Conservation (phyloP, 768 basidiomycete species). For the Boletus vermiculosoides region DNA sequence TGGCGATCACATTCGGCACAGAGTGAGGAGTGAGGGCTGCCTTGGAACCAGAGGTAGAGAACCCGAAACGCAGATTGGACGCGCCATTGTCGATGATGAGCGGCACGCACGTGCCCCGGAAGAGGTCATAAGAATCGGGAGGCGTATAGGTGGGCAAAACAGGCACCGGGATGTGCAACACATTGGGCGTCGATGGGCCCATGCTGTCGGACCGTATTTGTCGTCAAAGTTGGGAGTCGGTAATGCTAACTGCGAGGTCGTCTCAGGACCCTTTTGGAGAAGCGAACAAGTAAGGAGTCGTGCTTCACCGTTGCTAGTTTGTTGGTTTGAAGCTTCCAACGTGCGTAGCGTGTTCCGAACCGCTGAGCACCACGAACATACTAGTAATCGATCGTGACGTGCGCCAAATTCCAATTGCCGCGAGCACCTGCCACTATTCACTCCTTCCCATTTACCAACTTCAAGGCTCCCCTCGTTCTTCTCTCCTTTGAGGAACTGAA, state of each 20-base stretch:
- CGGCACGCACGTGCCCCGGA: slow-evolving; percentile 54
- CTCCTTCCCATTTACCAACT: not conserved
- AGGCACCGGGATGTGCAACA: slow-evolving; percentile 22
- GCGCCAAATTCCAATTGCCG: too few species aligned
- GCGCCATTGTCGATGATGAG: slow-evolving; percentile 91
- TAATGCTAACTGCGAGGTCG: not conserved
- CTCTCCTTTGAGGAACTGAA: too few species aligned
- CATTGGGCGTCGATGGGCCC: slow-evolving; percentile 11
- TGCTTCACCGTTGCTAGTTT: not conserved
- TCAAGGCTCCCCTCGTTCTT: not conserved
- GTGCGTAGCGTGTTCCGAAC: not conserved
- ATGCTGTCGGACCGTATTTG: slow-evolving; percentile 15
- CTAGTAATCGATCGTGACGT: not conserved
- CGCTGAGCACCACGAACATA: not conserved
- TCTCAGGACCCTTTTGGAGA: not conserved
- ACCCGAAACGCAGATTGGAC: slow-evolving; percentile 79
- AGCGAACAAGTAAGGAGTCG: not conserved
- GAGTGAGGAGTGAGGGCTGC: slow-evolving; percentile 44
- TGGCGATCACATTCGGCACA: slow-evolving; percentile 72
- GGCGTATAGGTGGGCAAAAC: slow-evolving; percentile 35
- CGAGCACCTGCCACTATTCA: not conserved
- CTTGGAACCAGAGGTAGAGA: slow-evolving; percentile 49
- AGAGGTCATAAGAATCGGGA: slow-evolving; percentile 48
- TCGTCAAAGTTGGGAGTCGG: not conserved
- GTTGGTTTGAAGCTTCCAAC: not conserved